Base-by-base conservation (phyloP, 495 filamentous ascomycete genomes). In the Penicillium crystallinum region DNA sequence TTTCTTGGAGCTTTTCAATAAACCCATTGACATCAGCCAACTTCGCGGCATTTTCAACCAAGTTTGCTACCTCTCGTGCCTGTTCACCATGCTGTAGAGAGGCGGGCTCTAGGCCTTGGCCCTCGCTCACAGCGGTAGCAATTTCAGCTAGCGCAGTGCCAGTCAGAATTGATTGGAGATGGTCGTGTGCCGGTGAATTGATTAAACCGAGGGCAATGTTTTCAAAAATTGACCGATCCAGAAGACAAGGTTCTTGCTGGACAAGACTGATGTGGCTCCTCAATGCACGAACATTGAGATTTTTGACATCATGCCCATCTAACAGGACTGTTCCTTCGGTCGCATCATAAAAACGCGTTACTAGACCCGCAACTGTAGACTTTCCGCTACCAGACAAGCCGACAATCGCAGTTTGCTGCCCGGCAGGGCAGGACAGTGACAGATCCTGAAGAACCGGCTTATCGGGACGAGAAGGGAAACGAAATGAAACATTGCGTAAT, bases 341-440 rank as follows among this genome's bases (percentile, higher is more conserved):
- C 10, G 70, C 67, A 59, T 79, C 74, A 49, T 77, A 77, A 40
- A 85, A 63, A 10, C 83, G 68, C 15, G 75, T 73, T 1, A 83
- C 55, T 8, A 87, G 61, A 8, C 76, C 75, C 0, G 78, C 77
- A 23, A 88, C 71, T 6, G 85, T 89, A 3, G 82, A 86, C 58
- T 90, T 90, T n/a, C 86, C 86, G 51, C 79, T 82, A 17, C 86
- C 86, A 12, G 84, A 87, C 10, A 83, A 66, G 12, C 86, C 86
- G 6, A 89, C 82, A 35, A 90, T 76, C 1, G 83, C 85, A 1
- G 85, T 85, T 30, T 76, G 71, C 53, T 83, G n/a, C n/a, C 79
- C 35, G 77, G 77, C 2, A 78, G 72, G 8, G 78, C 75, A 12
- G 88, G 74, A 0, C 59, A 67, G 6, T 86, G 52, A 39, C 65